These are phyloP conservation scores for Saccharomyces eubayanus DNA, from an alignment of 805 yeast species.

Conservation along the genomic window DNA sequence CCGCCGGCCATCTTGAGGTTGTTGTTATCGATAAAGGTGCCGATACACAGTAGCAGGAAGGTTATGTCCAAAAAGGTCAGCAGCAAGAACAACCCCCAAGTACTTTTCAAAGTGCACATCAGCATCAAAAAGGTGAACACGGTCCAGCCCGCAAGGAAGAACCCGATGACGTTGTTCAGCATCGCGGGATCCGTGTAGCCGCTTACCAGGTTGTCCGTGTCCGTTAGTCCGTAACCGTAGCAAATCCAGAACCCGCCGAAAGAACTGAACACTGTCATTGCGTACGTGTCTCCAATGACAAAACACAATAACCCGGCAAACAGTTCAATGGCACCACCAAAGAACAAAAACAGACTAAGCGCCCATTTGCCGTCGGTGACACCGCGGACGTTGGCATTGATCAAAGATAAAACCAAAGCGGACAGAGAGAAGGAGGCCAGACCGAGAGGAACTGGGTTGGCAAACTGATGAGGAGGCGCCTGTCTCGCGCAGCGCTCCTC, in stretches of 20 bases:
- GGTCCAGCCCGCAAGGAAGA: conserved; percentile 54
- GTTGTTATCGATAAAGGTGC: conserved; percentile 40
- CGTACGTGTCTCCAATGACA: conserved; percentile 68
- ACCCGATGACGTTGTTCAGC: conserved; percentile 45
- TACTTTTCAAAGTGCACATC: conserved; percentile 49
- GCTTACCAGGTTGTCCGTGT: conserved; percentile 47
- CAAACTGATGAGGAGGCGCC: conserved; percentile 39
- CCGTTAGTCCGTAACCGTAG: conserved; percentile 56
- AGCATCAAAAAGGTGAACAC: conserved; percentile 54
- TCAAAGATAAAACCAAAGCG: conserved; percentile 50
- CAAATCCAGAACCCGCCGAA: conserved; percentile 73
- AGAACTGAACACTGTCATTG: conserved; percentile 45
- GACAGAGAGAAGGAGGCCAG: conserved; percentile 56
- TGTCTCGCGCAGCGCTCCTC: neutral
- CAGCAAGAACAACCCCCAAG: conserved; percentile 50
- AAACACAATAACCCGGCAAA: conserved; percentile 72
- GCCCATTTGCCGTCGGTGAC: conserved; percentile 52
- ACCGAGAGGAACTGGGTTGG: conserved; percentile 73
- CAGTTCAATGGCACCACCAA: conserved; percentile 65
- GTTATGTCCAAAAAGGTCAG: conserved; percentile 48
- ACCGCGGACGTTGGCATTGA: conserved; percentile 61
- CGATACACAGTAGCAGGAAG: conserved; percentile 43
- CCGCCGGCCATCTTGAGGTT: conserved; percentile 52
- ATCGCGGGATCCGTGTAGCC: conserved; percentile 41
- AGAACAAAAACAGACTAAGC: conserved; percentile 58